phyloP scores from a whole-genome alignment of 108 stramenopile species.

The Nitzschia sp. region DNA sequence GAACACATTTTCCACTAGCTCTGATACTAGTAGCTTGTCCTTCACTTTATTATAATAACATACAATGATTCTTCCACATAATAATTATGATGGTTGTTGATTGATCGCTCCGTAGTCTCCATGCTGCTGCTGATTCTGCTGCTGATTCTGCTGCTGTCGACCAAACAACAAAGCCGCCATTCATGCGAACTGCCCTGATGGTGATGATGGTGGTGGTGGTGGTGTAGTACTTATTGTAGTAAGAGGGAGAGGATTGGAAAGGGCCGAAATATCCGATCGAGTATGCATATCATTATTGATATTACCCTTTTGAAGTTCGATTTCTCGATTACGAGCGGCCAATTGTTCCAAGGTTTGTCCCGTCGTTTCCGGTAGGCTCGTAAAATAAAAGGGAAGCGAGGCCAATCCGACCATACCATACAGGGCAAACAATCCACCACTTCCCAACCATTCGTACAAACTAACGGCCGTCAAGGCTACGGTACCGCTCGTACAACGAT shows the following conservation, averaged over 20 bases:
- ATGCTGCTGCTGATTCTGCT: neutral
- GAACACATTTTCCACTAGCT: no score
- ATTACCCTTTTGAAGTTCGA: neutral
- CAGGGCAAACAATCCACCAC: conserved; percentile 20
- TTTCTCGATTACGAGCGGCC: conserved; percentile 3
- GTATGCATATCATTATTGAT: no score
- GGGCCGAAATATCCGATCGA: neutral
- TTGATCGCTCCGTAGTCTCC: no score
- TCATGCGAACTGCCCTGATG: neutral
- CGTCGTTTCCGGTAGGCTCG: conserved; percentile 20
- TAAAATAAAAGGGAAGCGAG: conserved; percentile 22
- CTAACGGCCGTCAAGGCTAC: conserved; percentile 35
- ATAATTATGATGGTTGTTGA: no score
- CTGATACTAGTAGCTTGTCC: no score
- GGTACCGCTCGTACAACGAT: conserved; percentile 24
- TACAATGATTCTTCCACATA: no score
- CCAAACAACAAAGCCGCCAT: neutral
- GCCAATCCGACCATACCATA: conserved; percentile 16
- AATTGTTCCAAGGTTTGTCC: conserved; percentile 34
- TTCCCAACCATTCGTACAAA: conserved; percentile 11
- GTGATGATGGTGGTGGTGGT: neutral
- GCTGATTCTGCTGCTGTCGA: no score
- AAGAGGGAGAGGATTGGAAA: neutral
- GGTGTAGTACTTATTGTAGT: no score
- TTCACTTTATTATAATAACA: no score